Base-by-base conservation (phyloP, 148 eudicot species). In the Amaranthus palmeri region DNA sequence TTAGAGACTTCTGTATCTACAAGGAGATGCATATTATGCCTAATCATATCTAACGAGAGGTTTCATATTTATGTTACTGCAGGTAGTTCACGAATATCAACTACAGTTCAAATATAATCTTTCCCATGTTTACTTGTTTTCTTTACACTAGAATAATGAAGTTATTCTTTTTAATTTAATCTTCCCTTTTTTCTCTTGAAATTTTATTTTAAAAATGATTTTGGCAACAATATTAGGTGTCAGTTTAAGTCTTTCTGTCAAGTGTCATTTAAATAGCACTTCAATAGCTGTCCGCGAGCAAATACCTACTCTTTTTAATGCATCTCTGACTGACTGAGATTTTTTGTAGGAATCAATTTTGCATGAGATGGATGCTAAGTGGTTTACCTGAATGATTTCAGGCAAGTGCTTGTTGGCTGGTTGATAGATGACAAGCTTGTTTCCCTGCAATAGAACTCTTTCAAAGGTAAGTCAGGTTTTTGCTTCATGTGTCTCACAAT, bases 321-420 rank as follows among this genome's bases (percentile, higher is more conserved):
- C 45, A 14, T 13, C 8, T 40, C 56, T 68, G 71, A 41, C 1
- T 43, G 54, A 25, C 8, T 50, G 52, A 52, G 60, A 10, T 9
- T 55, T 42, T 64, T 65, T 18, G 8, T 14, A 17, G 11, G 54
- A 46, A 8, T 44, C 40, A 14, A 17, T 6, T 43, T 44, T 46
- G 17, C 57, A 49, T 13, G 68, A 66, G 65, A 51, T 61, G 63
- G 45, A 61, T 60, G 47, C 60, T 42, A 66, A 64, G 54, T 52
- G 36, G 49, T 51, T 18, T 80, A 86, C 89, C 86, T 87, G 72
- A 10, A 55, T 67, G 36, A 85, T 82, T 74, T 81, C 81, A 15
- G 88, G 88, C 68, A 85, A 78, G 72, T 65, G 83, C 74, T 87
- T 83, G 58, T 68, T 77, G 4, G 90, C 90, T 8, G 90, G 90